These are phyloP conservation scores for Parastagonospora nodorum DNA, from an alignment of 2,329 filamentous ascomycete genomes.

Conservation along the genomic window DNA sequence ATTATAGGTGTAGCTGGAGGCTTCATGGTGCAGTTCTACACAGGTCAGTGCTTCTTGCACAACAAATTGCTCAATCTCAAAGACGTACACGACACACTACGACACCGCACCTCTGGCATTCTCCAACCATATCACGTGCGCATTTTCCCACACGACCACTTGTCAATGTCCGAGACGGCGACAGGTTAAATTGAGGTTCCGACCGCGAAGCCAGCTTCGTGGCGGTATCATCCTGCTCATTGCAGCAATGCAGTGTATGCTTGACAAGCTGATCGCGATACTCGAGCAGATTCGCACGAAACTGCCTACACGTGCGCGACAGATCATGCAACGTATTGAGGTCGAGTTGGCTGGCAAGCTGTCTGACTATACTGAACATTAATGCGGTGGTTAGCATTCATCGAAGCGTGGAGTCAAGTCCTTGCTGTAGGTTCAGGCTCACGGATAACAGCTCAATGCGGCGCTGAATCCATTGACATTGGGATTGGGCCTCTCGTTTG, in stretches of 20 bases:
- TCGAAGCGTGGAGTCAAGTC: constrained; percentile 31
- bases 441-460: constrained; percentile 72
- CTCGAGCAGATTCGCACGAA: constrained; percentile 77
- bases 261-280: constrained; percentile 74
- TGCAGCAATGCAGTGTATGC: constrained; percentile 78
- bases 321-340: constrained; percentile 85
- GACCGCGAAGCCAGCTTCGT: constrained; percentile 53
- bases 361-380: constrained; percentile 69
- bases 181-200: constrained; percentile 6
- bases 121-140: constrained; percentile 83
- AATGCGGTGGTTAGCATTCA: constrained; percentile 36
- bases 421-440: constrained; percentile 51
- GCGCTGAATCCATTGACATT: constrained; percentile 66
- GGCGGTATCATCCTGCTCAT: constrained; percentile 64
- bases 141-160: constrained; percentile 76
- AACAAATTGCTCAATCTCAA: background rate
- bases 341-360: constrained; percentile 78
- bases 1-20: constrained; percentile 71
- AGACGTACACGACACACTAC: constrained; percentile 80
- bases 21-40: constrained; percentile 87
- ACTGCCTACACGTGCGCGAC: constrained; percentile 78
- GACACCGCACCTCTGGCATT: constrained; percentile 76
- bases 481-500: constrained; percentile 50
- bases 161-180: constrained; percentile 45
- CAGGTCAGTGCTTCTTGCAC: constrained; percentile 17